Base-by-base conservation (phyloP, 2,329 filamentous ascomycete species). In the Graphium sp. region DNA sequence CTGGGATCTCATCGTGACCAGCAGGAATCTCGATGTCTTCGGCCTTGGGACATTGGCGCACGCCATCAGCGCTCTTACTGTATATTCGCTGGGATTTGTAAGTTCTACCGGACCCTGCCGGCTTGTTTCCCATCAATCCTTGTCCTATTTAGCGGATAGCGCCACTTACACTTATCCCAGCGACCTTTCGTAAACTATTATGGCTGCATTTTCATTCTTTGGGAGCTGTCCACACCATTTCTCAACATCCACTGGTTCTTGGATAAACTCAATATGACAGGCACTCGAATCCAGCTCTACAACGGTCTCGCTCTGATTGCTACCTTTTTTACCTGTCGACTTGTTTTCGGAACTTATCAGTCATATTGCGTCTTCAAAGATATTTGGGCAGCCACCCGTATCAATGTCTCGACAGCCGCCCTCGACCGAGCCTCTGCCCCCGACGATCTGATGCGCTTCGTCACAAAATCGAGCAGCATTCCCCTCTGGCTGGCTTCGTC, bases 171-270 rank as follows among this genome's bases (percentile, higher is more conserved):
- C 22, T 35, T 17, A 31, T 14, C 18, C 18, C 45, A 89, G 81
- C 66, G 79, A 34, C 82, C 82, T 2, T 85, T 87, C 43, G 63
- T 85, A 38, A 85, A 87, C 56, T 85, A 74, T 57, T 91, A 89
- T 51, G 77, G 68, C 32, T 66, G 67, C 32, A 70, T 71, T 34
- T 91, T 91, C 51, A 81, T 91, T 42, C 73, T 89, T 33, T 91
- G 84, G 67, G 82, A 91, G 51, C 66, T 91, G 22, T 85, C 79
- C 16, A 79, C 76, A 5, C 80, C 81, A 6, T 85, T 89, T 50
- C 63, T 89, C 33, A 91, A 91, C 47, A 67, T 87, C 46, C 82
- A 91, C 58, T 91, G 82, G 82, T 89, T 89, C 58, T 81, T 79
- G 53, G 82, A 91, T 53, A 91, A 91, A 57, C 58, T 87, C 34